Evolutionary conservation across 2,329 filamentous ascomycete species (phyloP).

Genomic region (Alternaria sp.): DNA sequence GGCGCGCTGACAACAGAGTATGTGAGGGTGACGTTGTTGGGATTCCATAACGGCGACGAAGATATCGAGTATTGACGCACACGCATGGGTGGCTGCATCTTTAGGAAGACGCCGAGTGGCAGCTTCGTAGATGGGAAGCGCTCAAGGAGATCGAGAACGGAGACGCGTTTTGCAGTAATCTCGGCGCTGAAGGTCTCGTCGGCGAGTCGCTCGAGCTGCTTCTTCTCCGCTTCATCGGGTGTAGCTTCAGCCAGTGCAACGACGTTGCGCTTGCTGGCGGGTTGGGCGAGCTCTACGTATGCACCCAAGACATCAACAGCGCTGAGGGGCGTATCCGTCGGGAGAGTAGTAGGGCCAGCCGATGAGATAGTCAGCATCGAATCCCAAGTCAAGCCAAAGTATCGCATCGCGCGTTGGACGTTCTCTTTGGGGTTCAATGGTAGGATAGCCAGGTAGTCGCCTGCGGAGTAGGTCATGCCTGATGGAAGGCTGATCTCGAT

Average conservation of each 20-base stretch:
- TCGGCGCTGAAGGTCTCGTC: constrained; percentile 51
- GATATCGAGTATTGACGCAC: constrained; percentile 84
- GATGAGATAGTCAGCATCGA: constrained; percentile 67
- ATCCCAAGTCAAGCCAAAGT: constrained; percentile 75
- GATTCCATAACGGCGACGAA: constrained; percentile 72
- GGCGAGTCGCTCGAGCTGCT: constrained; percentile 59
- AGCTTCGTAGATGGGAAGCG: constrained; percentile 66
- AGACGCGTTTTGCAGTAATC: constrained; percentile 64
- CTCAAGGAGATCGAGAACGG: constrained; percentile 75
- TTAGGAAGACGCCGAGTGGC: constrained; percentile 72
- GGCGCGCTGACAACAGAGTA: constrained; percentile 71
- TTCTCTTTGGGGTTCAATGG: constrained; percentile 73
- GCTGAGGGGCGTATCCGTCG: constrained; percentile 67
- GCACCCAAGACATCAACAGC: constrained; percentile 71
- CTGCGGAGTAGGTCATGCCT: constrained; percentile 70
- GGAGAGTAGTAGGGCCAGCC: constrained; percentile 73
- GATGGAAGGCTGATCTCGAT: constrained; percentile 57
- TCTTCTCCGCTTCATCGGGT: constrained; percentile 60
- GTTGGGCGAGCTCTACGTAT: constrained; percentile 77
- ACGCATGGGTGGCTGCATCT: constrained; percentile 79
- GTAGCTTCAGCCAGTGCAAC: constrained; percentile 60
- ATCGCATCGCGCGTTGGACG: constrained; percentile 69
- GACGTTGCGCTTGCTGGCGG: constrained; percentile 72
- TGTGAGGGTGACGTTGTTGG: constrained; percentile 69
- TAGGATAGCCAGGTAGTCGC: constrained; percentile 79